A percentile compares a stretch with the other conserved stretches of the same genome.
These are phyloP conservation scores for Saccharomycopsis oosterbeekiorum DNA, from an alignment of 805 yeast species.

Conservation along the genomic window DNA sequence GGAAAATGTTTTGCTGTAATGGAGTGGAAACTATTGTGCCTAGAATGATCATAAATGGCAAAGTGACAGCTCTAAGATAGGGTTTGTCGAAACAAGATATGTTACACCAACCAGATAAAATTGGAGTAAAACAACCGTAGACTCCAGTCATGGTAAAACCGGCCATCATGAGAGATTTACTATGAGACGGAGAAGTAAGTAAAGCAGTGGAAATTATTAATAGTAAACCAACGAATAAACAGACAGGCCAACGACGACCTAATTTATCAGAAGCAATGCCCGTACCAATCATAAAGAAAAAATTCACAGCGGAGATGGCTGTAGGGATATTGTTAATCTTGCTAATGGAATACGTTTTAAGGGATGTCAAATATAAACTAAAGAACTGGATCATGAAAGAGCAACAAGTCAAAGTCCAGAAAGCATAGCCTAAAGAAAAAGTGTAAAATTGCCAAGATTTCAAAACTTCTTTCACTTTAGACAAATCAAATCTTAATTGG, in stretches of 20 bases:
- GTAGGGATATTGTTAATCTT: background rate
- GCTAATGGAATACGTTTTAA: background rate
- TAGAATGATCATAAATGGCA: slow-evolving; percentile 23
- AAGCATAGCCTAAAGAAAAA: slow-evolving; percentile 36
- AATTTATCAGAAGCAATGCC: background rate
- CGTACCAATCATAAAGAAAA: background rate
- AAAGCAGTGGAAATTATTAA: background rate
- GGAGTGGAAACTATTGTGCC: slow-evolving; percentile 23
- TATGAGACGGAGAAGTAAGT: background rate
- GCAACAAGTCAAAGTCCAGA: slow-evolving; percentile 54
- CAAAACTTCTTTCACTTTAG: slow-evolving; percentile 44
- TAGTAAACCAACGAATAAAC: background rate
- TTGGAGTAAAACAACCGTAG: slow-evolving; percentile 18
- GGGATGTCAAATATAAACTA: slow-evolving; percentile 45
- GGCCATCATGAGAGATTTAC: slow-evolving; percentile 3
- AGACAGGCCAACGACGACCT: background rate
- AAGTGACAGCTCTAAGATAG: slow-evolving; percentile 22
- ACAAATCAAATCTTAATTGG: slow-evolving; percentile 26
- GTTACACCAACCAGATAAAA: slow-evolving; percentile 18
- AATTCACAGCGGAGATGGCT: background rate
- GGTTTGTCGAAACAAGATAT: slow-evolving; percentile 21
- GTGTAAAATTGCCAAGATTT: slow-evolving; percentile 47
- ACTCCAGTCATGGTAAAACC: slow-evolving; percentile 21
- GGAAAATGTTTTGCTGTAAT: slow-evolving; percentile 25
- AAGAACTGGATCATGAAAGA: slow-evolving; percentile 46